Base-by-base conservation (phyloP, 1,139 yeast genomes). In the Nakaseomyces glabratus region DNA sequence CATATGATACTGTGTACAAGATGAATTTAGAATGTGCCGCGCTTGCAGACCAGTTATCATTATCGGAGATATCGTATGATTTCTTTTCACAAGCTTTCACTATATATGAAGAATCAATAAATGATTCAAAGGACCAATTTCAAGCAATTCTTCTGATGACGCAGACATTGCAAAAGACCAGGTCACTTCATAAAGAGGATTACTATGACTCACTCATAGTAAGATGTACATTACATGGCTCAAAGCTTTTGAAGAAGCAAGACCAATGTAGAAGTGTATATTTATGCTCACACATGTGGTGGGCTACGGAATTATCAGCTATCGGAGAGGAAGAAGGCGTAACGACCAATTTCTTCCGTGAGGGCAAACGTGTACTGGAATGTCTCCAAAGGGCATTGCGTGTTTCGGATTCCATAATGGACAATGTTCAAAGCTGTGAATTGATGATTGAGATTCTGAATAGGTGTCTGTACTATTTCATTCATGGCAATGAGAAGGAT, bases 181-280 rank as follows among this genome's bases (percentile, higher is more conserved):
- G 59, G 35, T 53, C 57, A 6, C 36, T 54, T 17, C 48, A 51
- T 35, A 40, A 39, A n/a, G 53, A 48, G 17, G 39, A 38, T 9
- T 52, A 53, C 35, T 88, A 82, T 57, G 93, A 85, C 48, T 71
- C 76, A 6, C 65, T 90, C 46, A 85, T 86, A 32, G 82, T 93
- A 15, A 81, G 88, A 53, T 70, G 90, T 38, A 85, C 96, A 1
- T 62, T 88, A 33, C 84, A 86, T 52, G 95, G 95, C 1, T 82
- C 95, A 7, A 84, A 84, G 55, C 66, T 90, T 38, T 68, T 90
- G 52, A 85, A 84, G 55, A 90, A 88, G 55, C 90, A 90, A 21
- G 97, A 88, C 51, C 98, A 88, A 58, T 88, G 97, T 55, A 73
- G 96, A 15, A 78, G 95, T 0, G 93, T 90, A 5, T 84, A 82